A percentile compares a stretch with the other conserved stretches of the same genome.
Conservation (phyloP, 352 stramenopile species). For the Pythium brachiatum region DNA sequence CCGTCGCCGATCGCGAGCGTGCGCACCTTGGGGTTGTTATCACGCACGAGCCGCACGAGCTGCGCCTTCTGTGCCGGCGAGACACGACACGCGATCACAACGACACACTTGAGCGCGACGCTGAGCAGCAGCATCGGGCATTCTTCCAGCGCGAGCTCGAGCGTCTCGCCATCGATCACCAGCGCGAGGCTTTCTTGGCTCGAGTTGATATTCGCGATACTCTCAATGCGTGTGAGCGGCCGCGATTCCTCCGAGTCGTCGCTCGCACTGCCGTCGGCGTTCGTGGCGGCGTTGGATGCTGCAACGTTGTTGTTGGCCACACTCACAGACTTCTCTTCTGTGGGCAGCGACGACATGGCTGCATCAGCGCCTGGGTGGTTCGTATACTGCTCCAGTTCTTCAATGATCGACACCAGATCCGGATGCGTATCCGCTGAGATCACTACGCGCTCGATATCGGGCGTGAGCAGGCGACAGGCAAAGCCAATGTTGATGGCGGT, state of each 20-base stretch:
- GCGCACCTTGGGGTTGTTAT: constrained; percentile 77
- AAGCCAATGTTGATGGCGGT: constrained; percentile 97
- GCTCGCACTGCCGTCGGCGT: constrained; percentile 14
- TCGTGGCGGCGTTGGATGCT: neutral
- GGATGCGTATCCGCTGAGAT: constrained; percentile 78
- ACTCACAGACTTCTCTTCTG: constrained; percentile 9
- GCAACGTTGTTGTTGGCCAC: constrained; percentile 3
- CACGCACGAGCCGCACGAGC: constrained; percentile 90
- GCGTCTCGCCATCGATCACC: constrained; percentile 80
- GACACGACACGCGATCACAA: constrained; percentile 92
- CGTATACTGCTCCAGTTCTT: constrained; percentile 55
- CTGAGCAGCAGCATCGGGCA: constrained; percentile 68
- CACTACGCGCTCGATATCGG: constrained; percentile 90
- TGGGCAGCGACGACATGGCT: constrained; percentile 13
- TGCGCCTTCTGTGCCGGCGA: constrained; percentile 93
- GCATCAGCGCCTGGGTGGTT: constrained; percentile 27
- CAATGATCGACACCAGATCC: constrained; percentile 58
- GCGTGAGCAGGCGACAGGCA: constrained; percentile 86
- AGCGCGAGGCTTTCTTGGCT: constrained; percentile 53
- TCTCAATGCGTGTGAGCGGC: constrained; percentile 63
- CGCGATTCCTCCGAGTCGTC: constrained; percentile 22
- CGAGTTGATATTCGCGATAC: constrained; percentile 42
- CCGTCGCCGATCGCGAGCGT: constrained; percentile 93
- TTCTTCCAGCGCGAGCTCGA: constrained; percentile 73
- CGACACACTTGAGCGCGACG: constrained; percentile 60